Conservation (phyloP, 306 rosid species). For the Corylus avellana region DNA sequence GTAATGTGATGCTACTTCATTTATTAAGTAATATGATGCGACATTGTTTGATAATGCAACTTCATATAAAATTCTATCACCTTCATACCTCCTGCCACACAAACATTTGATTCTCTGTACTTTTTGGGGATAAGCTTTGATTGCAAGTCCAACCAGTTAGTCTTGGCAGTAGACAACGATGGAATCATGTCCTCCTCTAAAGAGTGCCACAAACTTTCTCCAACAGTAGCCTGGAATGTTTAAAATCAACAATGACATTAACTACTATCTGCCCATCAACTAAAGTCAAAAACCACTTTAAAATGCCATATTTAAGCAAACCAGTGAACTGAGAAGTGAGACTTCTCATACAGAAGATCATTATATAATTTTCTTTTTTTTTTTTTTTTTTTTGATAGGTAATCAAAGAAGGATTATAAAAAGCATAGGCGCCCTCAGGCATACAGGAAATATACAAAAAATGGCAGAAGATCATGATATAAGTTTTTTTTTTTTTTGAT, state of each 20-base stretch:
- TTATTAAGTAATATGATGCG: neutral
- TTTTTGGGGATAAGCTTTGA: constrained; percentile 65
- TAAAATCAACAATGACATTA: constrained; percentile 30
- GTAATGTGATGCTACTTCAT: neutral
- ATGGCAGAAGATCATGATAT: no score
- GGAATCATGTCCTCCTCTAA: constrained; percentile 94
- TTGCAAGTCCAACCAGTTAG: constrained; percentile 93
- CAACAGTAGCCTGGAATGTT: constrained; percentile 67
- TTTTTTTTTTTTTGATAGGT: neutral
- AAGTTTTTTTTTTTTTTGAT: no score
- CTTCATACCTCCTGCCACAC: constrained; percentile 90
- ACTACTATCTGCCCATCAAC: constrained; percentile 18
- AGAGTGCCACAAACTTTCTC: constrained; percentile 78
- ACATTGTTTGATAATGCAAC: constrained; percentile 17
- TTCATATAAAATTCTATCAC: constrained; percentile 23
- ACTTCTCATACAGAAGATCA: neutral
- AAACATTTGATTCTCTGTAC: constrained; percentile 65
- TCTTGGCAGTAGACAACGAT: constrained; percentile 57
- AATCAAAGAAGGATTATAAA: no score
- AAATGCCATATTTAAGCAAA: neutral
- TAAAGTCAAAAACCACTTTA: constrained; percentile 21
- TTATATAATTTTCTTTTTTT: no score
- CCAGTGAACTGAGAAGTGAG: neutral
- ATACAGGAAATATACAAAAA: no score
- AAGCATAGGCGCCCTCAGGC: no score